phyloP scores from a whole-genome alignment of 495 filamentous ascomycete species.

The Tuber magnatum region DNA sequence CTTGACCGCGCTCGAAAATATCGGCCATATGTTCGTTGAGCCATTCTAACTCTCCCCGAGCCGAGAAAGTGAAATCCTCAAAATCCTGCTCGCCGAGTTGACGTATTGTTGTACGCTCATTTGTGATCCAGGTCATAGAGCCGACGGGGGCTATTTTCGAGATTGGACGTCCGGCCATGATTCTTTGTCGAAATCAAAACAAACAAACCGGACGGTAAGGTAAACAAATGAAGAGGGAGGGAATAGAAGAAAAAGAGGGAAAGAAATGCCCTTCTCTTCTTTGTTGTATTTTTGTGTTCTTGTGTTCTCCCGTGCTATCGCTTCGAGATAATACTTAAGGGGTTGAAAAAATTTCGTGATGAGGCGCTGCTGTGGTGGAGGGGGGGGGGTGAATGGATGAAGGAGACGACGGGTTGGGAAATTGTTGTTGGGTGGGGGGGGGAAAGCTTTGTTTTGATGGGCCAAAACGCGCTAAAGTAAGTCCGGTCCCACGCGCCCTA shows the following conservation, averaged over 20 bases:
- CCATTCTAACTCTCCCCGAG: constrained; percentile 88
- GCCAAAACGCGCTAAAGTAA: constrained; percentile 25
- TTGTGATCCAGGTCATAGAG: constrained; percentile 60
- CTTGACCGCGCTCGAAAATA: constrained; percentile 76
- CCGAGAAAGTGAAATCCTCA: constrained; percentile 82
- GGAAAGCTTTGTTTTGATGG: constrained; percentile 33
- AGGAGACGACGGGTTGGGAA: constrained; percentile 4
- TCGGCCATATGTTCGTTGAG: constrained; percentile 95
- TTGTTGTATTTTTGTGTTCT: not conserved
- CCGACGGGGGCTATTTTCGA: constrained; percentile 51
- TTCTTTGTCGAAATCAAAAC: constrained; percentile 29
- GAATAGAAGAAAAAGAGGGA: not conserved
- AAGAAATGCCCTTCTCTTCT: not conserved
- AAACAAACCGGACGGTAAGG: constrained; percentile 26
- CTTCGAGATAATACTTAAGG: not conserved
- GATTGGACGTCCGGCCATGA: constrained; percentile 27
- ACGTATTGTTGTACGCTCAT: constrained; percentile 58
- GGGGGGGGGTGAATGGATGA: constrained; percentile 4
- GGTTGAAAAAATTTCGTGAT: not conserved
- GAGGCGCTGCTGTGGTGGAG: not conserved
- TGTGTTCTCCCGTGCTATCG: not conserved
- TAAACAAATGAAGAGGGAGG: not conserved
- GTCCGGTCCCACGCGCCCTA: not conserved
- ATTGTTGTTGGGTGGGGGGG: constrained; percentile 26
- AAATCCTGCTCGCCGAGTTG: constrained; percentile 63